Percentiles rank a stretch among this genome's conserved stretches.
phyloP scores from a whole-genome alignment of 2,329 filamentous ascomycete species.

The Colletotrichum shisoi region DNA sequence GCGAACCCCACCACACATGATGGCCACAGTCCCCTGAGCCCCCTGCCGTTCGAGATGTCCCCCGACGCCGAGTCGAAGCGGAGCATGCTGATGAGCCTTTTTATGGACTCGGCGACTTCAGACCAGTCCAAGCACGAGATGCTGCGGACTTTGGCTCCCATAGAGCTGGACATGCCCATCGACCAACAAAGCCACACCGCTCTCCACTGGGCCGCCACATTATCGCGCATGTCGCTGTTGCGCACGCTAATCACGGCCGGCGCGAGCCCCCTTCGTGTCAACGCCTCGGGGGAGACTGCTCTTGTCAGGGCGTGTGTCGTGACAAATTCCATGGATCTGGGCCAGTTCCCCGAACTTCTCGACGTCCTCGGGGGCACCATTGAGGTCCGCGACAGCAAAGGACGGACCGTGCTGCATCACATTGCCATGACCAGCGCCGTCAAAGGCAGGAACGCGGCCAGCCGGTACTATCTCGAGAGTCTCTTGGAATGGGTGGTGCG shows the following conservation, averaged over 20 bases:
- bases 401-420: constrained; percentile 91
- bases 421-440: constrained; percentile 96
- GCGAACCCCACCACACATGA: constrained; percentile 50
- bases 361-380: constrained; percentile 90
- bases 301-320: constrained; percentile 92
- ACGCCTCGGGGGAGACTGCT: constrained; percentile 88
- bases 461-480: constrained; percentile 94
- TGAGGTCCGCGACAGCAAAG: constrained; percentile 86
- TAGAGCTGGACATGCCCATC: constrained; percentile 90
- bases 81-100: constrained; percentile 80
- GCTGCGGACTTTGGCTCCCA: constrained; percentile 75
- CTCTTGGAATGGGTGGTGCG: constrained; percentile 93
- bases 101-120: constrained; percentile 75
- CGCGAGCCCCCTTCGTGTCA: constrained; percentile 86
- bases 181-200: constrained; percentile 89
- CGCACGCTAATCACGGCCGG: constrained; percentile 82
- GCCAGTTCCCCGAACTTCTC: constrained; percentile 87
- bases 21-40: constrained; percentile 67
- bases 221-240: constrained; percentile 84
- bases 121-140: constrained; percentile 79
- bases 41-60: constrained; percentile 67
- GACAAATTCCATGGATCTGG: constrained; percentile 91
- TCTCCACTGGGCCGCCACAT: constrained; percentile 93
- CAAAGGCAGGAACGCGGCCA: constrained; percentile 88
- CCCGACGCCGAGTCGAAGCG: constrained; percentile 80